Conservation (phyloP, 495 filamentous ascomycete genomes). For the Penicillium antarcticum region DNA sequence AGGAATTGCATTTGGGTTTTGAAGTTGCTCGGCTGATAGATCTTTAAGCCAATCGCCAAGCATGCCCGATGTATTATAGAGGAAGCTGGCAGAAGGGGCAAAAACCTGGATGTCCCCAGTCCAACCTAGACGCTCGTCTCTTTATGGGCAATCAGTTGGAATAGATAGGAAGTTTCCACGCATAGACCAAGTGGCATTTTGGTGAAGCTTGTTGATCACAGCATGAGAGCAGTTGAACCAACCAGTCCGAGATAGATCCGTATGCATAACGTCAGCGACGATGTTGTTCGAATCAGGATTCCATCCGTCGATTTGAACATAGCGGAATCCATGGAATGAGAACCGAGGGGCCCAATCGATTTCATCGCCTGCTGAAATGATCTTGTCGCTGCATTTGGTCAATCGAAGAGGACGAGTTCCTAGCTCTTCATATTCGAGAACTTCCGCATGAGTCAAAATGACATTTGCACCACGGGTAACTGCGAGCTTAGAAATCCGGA, state of each 20-base stretch:
- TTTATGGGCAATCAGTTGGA: conserved; percentile 54
- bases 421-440: conserved; percentile 51
- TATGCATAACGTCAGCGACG: conserved; percentile 46
- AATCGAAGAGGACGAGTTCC: conserved; percentile 47
- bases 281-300: conserved; percentile 25
- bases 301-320: conserved; percentile 50
- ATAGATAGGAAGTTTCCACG: conserved; percentile 53
- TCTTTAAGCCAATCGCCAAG: conserved; percentile 49
- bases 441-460: conserved; percentile 47
- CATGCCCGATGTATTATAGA: conserved; percentile 50
- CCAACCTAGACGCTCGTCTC: conserved; percentile 58
- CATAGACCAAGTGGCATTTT: conserved; percentile 53
- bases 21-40: conserved; percentile 35
- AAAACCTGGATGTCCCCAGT: conserved; percentile 55
- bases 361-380: conserved; percentile 27
- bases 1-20: conserved; percentile 20
- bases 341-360: conserved; percentile 33
- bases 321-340: conserved; percentile 58
- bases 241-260: conserved; percentile 48
- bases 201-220: conserved; percentile 46
- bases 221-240: conserved; percentile 45
- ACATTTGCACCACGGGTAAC: conserved; percentile 25
- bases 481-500: conserved; percentile 32
- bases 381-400: conserved; percentile 40
- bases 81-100: conserved; percentile 46